phyloP scores from a whole-genome alignment of 768 basidiomycete species.

The Suillus variegatus region DNA sequence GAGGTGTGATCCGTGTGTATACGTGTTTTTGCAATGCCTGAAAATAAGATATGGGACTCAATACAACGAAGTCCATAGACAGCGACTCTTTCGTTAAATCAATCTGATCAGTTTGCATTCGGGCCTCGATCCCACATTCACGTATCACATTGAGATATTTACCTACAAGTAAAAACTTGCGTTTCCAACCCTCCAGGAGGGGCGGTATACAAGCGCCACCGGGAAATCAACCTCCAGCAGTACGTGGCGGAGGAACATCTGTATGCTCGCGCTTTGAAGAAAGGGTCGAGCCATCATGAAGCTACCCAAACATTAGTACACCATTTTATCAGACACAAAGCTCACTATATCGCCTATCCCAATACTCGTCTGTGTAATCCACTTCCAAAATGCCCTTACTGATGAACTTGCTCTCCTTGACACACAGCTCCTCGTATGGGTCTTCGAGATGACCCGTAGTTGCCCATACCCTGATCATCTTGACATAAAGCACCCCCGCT shows the following conservation, averaged over 20 bases:
- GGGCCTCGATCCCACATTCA: constrained; percentile 88
- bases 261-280: constrained; percentile 71
- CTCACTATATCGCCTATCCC: constrained; percentile 94
- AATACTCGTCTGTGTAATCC: constrained; percentile 98
- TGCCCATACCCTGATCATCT: constrained; percentile 87
- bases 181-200: constrained; percentile 93
- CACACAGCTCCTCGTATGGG: constrained; percentile 91
- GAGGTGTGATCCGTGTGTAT: constrained; percentile 92
- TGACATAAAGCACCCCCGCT: constrained; percentile 86
- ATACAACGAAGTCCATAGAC: constrained; percentile 56
- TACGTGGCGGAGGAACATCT: constrained; percentile 72
- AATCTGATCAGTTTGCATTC: constrained; percentile 41
- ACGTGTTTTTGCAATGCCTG: constrained; percentile 90
- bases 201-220: constrained; percentile 95
- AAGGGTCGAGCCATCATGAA: constrained; percentile 72
- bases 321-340: background rate
- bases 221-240: constrained; percentile 70
- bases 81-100: constrained; percentile 52
- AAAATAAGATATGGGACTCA: constrained; percentile 1
- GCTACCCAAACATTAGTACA: constrained; percentile 33
- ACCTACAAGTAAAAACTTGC: constrained; percentile 93
- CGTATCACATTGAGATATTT: constrained; percentile 98
- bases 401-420: constrained; percentile 94
- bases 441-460: constrained; percentile 82
- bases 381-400: constrained; percentile 86